Conservation (phyloP, 1,284 basidiomycete species). For the Rhizoctonia solani region DNA sequence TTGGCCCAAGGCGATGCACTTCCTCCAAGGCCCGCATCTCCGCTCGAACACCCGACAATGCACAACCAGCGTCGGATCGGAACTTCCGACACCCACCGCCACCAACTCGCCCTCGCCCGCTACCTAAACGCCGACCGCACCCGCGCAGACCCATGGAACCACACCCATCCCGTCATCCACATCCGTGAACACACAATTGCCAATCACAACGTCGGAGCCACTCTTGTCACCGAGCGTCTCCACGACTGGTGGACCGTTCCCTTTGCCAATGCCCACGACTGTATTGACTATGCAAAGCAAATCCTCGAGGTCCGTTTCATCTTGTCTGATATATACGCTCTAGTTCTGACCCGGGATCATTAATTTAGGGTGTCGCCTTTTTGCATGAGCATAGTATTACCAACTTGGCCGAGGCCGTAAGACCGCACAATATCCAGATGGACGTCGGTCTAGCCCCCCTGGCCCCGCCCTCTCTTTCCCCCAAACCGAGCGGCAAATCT, state of each 20-base stretch:
- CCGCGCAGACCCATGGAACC: conserved; percentile 38
- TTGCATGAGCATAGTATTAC: conserved; percentile 38
- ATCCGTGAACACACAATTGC: conserved; percentile 33
- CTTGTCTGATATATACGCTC: too few species aligned
- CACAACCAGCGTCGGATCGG: conserved; percentile 16
- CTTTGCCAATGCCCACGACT: conserved; percentile 34
- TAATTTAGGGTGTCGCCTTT: conserved; percentile 36
- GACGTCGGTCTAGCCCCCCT: conserved; percentile 35
- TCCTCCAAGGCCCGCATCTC: conserved; percentile 6
- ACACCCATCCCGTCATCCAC: conserved; percentile 36
- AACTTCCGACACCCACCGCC: conserved; percentile 22
- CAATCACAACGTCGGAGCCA: conserved; percentile 24
- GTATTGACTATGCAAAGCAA: conserved; percentile 33
- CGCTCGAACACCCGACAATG: background rate
- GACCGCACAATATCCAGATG: conserved; percentile 37
- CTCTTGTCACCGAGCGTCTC: conserved; percentile 33
- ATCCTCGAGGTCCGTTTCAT: too few species aligned
- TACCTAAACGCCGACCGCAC: conserved; percentile 35
- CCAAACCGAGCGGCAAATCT: background rate
- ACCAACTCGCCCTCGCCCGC: conserved; percentile 33
- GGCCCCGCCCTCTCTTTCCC: background rate
- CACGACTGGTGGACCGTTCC: conserved; percentile 34
- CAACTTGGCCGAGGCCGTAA: conserved; percentile 29
- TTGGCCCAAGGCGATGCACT: background rate
- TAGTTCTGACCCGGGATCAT: too few species aligned